Evolutionary conservation across 2,329 filamentous ascomycete genomes (phyloP).

Genomic region (Monascus ruber): DNA sequence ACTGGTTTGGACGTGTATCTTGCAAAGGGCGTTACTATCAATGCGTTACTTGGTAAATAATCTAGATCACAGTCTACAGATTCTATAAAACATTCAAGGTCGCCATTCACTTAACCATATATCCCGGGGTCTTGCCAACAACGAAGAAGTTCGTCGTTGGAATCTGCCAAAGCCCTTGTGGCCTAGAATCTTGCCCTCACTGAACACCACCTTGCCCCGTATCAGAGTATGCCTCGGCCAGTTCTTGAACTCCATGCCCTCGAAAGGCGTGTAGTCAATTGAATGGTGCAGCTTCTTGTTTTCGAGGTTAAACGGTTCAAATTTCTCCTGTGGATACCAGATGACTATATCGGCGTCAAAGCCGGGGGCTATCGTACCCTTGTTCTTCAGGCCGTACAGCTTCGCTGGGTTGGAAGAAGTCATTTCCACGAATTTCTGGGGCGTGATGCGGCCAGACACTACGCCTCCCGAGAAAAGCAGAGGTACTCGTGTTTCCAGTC

Average conservation of each 20-base stretch:
- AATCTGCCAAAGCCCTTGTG: constrained; percentile 40
- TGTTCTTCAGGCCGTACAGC: constrained; percentile 45
- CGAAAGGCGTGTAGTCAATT: constrained; percentile 52
- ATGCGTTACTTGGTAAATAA: no score
- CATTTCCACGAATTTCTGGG: constrained; percentile 41
- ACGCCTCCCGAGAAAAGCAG: constrained; percentile 21
- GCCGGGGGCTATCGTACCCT: constrained; percentile 41
- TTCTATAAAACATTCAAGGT: no score
- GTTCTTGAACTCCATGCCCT: constrained; percentile 43
- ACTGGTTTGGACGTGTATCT: no score
- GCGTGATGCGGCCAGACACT: background rate
- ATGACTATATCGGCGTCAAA: constrained; percentile 47
- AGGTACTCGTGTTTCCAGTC: constrained; percentile 46
- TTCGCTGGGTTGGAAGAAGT: constrained; percentile 46
- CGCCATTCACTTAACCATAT: background rate
- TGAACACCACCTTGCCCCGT: constrained; percentile 48
- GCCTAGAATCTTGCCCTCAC: constrained; percentile 39
- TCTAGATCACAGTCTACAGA: no score
- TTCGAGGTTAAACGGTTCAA: constrained; percentile 32
- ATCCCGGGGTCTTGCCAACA: background rate
- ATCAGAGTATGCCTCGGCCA: constrained; percentile 53
- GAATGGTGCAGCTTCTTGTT: constrained; percentile 49
- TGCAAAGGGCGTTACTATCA: no score
- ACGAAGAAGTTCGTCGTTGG: constrained; percentile 25
- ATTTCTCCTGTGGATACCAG: constrained; percentile 38